Evolutionary conservation across 2,329 filamentous ascomycete genomes (phyloP), one percentile per base, ranked within the genome.

Genomic region (Cladosporium sp.): DNA sequence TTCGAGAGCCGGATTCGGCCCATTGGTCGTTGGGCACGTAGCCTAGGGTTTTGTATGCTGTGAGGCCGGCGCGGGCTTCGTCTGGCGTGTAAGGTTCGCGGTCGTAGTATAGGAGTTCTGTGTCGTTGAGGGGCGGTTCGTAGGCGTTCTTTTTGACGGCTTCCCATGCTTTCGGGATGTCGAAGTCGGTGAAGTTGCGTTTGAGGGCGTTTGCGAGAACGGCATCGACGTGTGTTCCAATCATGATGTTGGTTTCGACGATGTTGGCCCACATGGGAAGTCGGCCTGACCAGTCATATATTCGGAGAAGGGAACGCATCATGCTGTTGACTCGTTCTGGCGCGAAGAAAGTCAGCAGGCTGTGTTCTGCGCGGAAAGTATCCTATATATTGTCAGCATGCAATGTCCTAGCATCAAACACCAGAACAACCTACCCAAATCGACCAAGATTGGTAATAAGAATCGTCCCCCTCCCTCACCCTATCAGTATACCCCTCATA

Each of bases 221-320:
- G 1, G 67, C 72, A 41, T 76, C 72, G 12, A 71, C 73, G 50
- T 76, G 73, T 0, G 73, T 75, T 1, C 72, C 72, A 30, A 76
- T 73, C 73, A 76, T 76, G 53, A 74, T 75, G 58, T 76, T 76
- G 1, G 72, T 76, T 54, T 76, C 73, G 4, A 76, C 64, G 52
- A 75, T 62, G 48, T 76, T 76, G 1, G 72, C 73, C 73, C 72
- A 76, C 64, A 76, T 73, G 0, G 73, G 73, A 7, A 76, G 56
- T 36, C 73, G 62, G 2, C 72, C 72, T 4, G 66, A 66, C 72
- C 72, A 76, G 46, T 73, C 67, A 45, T 73, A 76, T 18, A 76
- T 75, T 5, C 61, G 58, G 1, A 76, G 57, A 9, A 76, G 63
- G 0, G 69, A 67, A 6, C 72, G 64, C 69, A 76, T 75, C 72